These are phyloP conservation scores for Coemansia sp. DNA, from an alignment of 192 early-diverging fungal species.

Conservation along the genomic window DNA sequence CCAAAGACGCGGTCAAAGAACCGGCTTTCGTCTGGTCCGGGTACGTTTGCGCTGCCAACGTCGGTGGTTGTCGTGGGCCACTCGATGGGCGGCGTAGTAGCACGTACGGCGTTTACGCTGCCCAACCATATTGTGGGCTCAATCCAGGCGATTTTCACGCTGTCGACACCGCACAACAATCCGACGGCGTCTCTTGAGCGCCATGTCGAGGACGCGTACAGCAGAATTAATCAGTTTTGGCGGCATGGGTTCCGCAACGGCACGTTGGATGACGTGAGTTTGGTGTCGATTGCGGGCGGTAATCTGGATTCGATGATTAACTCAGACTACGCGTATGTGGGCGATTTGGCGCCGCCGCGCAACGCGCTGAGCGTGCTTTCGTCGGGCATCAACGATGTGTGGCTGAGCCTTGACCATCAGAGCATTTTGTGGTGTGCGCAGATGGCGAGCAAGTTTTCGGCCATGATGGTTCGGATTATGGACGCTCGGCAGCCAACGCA, in stretches of 20 bases:
- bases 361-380: slow-evolving; percentile 81
- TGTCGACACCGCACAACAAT: slow-evolving; percentile 82
- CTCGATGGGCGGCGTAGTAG: slow-evolving; percentile 97
- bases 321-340: slow-evolving; percentile 72
- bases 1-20: slow-evolving; percentile 45
- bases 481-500: slow-evolving; percentile 61
- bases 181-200: slow-evolving; percentile 76
- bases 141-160: slow-evolving; percentile 79
- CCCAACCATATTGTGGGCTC: slow-evolving; percentile 68
- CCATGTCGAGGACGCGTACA: slow-evolving; percentile 63
- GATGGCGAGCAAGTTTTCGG: slow-evolving; percentile 66
- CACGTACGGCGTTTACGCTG: slow-evolving; percentile 71
- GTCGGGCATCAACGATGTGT: slow-evolving; percentile 77
- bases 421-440: slow-evolving; percentile 93
- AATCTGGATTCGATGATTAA: slow-evolving; percentile 81
- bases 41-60: slow-evolving; percentile 55
- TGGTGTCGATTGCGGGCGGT: slow-evolving; percentile 91
- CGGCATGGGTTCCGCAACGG: slow-evolving; percentile 46
- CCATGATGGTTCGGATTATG: slow-evolving; percentile 59
- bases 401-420: slow-evolving; percentile 86
- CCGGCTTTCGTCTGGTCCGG: slow-evolving; percentile 12
- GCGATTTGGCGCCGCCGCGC: slow-evolving; percentile 59
- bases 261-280: slow-evolving; percentile 58
- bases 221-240: slow-evolving; percentile 71
- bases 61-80: slow-evolving; percentile 87